These are phyloP conservation scores for Candida gorgasii DNA, from an alignment of 805 yeast genomes.

Conservation along the genomic window DNA sequence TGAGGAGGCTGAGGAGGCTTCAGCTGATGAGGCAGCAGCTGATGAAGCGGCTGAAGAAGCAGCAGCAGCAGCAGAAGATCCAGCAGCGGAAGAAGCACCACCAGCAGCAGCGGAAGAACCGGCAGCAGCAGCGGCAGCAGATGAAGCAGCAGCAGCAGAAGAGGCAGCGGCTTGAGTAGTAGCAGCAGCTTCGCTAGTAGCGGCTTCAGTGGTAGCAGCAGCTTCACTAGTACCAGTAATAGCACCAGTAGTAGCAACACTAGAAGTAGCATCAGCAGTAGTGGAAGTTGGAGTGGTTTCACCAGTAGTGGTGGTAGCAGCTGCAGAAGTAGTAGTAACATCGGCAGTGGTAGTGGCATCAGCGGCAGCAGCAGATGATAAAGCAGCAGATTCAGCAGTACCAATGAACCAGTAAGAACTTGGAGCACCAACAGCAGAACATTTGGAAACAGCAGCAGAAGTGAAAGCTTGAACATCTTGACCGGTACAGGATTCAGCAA, in stretches of 20 bases:
- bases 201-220: conserved; percentile 6
- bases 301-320: conserved; percentile 7
- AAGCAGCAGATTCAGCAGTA: conserved; percentile 19
- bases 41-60: conserved; percentile 7
- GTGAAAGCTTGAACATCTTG: conserved; percentile 30
- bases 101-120: conserved; percentile 9
- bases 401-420: conserved; percentile 29
- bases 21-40: conserved; percentile 11
- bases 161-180: conserved; percentile 6
- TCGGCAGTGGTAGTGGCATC: conserved; percentile 9
- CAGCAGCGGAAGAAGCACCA: conserved; percentile 9
- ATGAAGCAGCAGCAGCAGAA: background rate
- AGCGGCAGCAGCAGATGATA: conserved; percentile 9
- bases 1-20: conserved; percentile 8
- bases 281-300: conserved; percentile 12
- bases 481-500: conserved; percentile 38
- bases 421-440: conserved; percentile 24
- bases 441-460: conserved; percentile 31
- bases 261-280: conserved; percentile 6
- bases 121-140: conserved; percentile 9
- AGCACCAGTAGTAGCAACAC: conserved; percentile 6
- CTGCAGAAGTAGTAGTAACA: conserved; percentile 6
- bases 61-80: conserved; percentile 5
- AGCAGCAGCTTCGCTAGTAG: conserved; percentile 2
- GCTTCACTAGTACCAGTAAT: conserved; percentile 3